Evolutionary conservation across 352 stramenopile genomes (phyloP).

Genomic region (Globisporangium carolinianum): DNA sequence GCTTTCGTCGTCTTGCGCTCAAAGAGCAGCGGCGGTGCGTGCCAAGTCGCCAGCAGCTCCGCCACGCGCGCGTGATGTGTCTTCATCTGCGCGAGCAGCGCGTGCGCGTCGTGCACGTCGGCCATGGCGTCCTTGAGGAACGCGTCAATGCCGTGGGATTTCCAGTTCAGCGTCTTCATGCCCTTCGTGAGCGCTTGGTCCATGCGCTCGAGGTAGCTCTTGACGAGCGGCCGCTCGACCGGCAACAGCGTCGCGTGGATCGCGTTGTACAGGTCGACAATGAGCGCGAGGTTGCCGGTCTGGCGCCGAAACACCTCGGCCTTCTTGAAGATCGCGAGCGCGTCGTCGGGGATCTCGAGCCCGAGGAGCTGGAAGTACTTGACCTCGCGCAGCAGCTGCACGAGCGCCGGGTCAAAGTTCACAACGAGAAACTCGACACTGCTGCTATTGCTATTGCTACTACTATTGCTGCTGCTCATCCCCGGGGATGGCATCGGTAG

Average conservation of each 20-base stretch:
- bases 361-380: slow-evolving; percentile 92
- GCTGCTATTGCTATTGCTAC: slow-evolving; percentile 3
- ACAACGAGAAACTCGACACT: slow-evolving; percentile 52
- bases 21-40: slow-evolving; percentile 70
- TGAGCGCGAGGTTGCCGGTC: slow-evolving; percentile 89
- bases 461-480: not conserved
- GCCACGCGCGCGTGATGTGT: slow-evolving; percentile 74
- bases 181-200: slow-evolving; percentile 86
- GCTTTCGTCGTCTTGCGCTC: slow-evolving; percentile 75
- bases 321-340: slow-evolving; percentile 88
- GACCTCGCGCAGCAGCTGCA: slow-evolving; percentile 89
- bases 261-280: slow-evolving; percentile 92
- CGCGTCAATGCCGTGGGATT: slow-evolving; percentile 88
- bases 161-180: slow-evolving; percentile 90
- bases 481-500: not conserved
- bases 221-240: slow-evolving; percentile 87
- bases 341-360: slow-evolving; percentile 84
- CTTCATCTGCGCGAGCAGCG: slow-evolving; percentile 85
- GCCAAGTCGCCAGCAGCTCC: slow-evolving; percentile 78
- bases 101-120: slow-evolving; percentile 85
- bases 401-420: slow-evolving; percentile 89
- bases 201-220: slow-evolving; percentile 86
- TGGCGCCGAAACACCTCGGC: slow-evolving; percentile 89
- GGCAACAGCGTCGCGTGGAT: slow-evolving; percentile 83
- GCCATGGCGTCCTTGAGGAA: slow-evolving; percentile 89